Conservation (phyloP, 73 alveolate genomes). For the Tetrahymena borealis region DNA sequence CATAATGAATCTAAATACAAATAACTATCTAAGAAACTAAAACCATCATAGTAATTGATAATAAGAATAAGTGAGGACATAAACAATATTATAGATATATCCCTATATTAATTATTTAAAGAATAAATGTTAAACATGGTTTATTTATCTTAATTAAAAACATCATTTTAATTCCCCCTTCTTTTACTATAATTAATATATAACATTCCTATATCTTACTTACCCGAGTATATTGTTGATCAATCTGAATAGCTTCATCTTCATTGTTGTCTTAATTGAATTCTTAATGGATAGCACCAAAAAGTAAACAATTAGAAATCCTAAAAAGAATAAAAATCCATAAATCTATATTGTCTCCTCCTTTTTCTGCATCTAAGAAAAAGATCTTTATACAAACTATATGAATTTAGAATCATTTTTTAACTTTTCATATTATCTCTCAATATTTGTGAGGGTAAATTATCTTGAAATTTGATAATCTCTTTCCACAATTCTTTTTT, state of each 20-base stretch:
- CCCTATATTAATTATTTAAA: not conserved
- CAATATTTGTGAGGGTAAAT: not conserved
- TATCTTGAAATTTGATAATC: not conserved
- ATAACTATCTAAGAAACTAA: not conserved
- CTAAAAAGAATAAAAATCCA: not conserved
- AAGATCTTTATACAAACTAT: not conserved
- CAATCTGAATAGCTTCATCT: not conserved
- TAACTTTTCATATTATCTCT: not conserved
- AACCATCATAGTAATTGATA: not conserved
- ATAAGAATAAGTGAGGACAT: not conserved
- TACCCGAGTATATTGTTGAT: not conserved
- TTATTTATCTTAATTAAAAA: too few species aligned
- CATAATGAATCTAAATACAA: not conserved
- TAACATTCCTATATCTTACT: too few species aligned
- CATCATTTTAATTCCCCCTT: too few species aligned
- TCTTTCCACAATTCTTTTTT: not conserved
- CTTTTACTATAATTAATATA: too few species aligned
- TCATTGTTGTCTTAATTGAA: not conserved
- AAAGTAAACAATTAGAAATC: not conserved
- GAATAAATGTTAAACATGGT: too few species aligned
- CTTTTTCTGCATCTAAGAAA: not conserved
- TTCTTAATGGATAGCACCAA: not conserved
- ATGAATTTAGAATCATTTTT: not conserved
- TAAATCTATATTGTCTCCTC: not conserved
- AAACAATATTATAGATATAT: not conserved